Evolutionary conservation across 306 rosid genomes (phyloP), one percentile per base, ranked within the genome.

Genomic region (Begonia masoniana): DNA sequence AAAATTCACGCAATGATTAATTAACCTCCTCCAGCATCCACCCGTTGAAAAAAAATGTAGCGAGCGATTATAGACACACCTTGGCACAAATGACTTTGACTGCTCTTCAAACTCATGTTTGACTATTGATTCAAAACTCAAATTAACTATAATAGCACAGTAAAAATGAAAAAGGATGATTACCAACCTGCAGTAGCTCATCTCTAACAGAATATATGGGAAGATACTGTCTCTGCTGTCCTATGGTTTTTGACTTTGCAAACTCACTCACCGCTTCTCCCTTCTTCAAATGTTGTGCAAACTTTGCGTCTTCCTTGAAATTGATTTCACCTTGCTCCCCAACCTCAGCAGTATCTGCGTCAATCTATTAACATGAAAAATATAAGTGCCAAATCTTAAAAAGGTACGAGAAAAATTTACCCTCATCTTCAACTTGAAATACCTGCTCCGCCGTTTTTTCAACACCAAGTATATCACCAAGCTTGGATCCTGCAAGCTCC

Each of bases 401-500:
- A 65, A 12, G 70, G 52, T 56, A 56, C 43, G 56, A 64, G 47
- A 63, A 58, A 71, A 52, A 61, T 63, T 36, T 51, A 76, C 45
- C 51, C 50, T 61, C 47, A 54, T 51, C 19, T 60, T 47, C 58
- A 31, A 58, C 58, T 42, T 31, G 54, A 57, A 52, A 59, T 68
- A 86, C 96, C 94, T 91, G 97, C 63, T 91, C 97, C 5, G 91
- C 97, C 7, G 94, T 65, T 72, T 91, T 91, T 56, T 85, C 96
- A 64, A 91, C 94, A 43, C 96, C 96, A 15, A 91, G 91, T 42
- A 91, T 91, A 65, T 91, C 85, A 60, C 97, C 97, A 63, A 91
- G 96, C 74, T 81, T 91, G 50, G 97, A 91, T 66, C 97, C 97
- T 21, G 97, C 97, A 61, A 91, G 96, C 80, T 91, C 97, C 97